Conservation (phyloP, 768 basidiomycete genomes). For the Vararia minispora region DNA sequence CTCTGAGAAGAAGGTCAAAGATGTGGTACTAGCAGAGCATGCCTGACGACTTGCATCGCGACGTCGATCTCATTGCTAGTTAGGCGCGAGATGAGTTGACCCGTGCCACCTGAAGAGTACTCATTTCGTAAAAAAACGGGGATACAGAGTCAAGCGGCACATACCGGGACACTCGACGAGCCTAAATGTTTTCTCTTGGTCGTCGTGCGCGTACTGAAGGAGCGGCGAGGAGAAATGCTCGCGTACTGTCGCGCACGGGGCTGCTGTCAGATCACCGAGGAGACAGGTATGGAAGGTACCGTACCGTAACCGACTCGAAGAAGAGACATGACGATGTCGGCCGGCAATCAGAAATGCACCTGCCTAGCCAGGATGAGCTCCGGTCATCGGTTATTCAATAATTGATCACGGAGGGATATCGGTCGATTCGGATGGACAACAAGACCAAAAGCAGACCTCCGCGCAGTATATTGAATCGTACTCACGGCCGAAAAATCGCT, state of each 20-base stretch:
- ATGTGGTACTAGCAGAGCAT: not conserved
- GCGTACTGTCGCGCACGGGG: conserved; percentile 33
- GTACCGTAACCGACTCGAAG: conserved; percentile 19
- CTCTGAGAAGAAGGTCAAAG: conserved; percentile 30
- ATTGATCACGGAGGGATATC: no score
- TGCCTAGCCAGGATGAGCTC: no score
- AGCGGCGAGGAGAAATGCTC: conserved; percentile 92
- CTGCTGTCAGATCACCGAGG: not conserved
- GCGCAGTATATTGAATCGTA: no score
- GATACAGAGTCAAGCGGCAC: conserved; percentile 11
- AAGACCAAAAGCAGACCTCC: no score
- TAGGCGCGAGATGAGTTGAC: conserved; percentile 68
- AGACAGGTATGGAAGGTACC: not conserved
- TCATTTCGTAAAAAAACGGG: not conserved
- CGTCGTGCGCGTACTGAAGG: conserved; percentile 67
- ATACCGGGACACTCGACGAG: conserved; percentile 85
- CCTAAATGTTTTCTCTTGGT: conserved; percentile 62
- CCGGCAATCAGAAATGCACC: no score
- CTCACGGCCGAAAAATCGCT: no score
- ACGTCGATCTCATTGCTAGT: conserved; percentile 72
- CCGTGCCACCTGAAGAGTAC: conserved; percentile 59
- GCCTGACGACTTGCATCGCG: conserved; percentile 47
- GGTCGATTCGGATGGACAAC: no score
- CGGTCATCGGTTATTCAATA: no score
- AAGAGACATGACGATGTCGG: conserved; percentile 8